Evolutionary conservation across 345 rosid species (phyloP).

Genomic region (Acer saccharum): DNA sequence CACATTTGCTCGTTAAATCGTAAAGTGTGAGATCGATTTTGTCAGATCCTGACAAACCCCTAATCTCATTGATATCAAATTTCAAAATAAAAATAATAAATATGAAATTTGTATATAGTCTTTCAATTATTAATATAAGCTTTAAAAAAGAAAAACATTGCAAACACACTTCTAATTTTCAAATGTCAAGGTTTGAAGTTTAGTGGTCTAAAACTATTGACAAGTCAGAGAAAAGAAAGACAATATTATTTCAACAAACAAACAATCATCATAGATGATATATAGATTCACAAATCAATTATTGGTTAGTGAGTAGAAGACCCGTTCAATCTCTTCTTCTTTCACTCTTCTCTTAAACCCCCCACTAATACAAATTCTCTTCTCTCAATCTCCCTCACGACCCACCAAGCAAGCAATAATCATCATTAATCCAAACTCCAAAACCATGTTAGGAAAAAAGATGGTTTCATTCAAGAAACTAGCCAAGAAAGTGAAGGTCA

Average conservation of each 20-base stretch:
- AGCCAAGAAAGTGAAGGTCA: conserved; percentile 70
- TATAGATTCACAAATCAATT: conserved; percentile 13
- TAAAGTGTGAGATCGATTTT: too few species aligned
- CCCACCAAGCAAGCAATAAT: conserved; percentile 6
- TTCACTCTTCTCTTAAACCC: conserved; percentile 22
- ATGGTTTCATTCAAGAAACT: conserved; percentile 75
- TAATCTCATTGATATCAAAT: too few species aligned
- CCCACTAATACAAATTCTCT: conserved; percentile 17
- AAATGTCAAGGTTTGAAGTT: neutral
- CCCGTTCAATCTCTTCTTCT: neutral
- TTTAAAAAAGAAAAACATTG: too few species aligned
- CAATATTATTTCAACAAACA: neutral
- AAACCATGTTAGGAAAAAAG: conserved; percentile 63
- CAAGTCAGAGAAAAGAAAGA: conserved; percentile 21
- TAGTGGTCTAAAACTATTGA: neutral
- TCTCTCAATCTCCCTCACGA: neutral
- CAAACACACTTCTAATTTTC: conserved; percentile 3
- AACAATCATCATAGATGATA: neutral
- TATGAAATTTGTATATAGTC: too few species aligned
- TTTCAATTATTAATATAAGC: too few species aligned
- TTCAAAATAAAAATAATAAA: too few species aligned
- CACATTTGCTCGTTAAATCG: too few species aligned
- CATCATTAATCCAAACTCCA: neutral
- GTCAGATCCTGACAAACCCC: too few species aligned
- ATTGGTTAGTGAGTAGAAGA: conserved; percentile 1